Conservation (phyloP, 1,139 yeast genomes). For the Sporopachydermia cereana region DNA sequence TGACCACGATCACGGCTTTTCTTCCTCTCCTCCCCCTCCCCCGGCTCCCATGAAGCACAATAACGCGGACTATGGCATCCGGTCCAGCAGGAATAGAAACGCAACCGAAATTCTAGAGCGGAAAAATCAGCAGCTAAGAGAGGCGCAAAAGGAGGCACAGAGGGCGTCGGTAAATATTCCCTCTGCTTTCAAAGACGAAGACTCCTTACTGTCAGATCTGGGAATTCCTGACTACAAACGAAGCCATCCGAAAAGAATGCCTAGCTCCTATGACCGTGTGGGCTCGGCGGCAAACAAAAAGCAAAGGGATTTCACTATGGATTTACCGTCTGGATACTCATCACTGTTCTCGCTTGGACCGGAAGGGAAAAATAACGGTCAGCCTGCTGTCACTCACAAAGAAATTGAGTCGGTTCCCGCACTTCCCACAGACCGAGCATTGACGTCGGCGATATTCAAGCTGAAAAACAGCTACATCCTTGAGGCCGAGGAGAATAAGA, state of each 20-base stretch:
- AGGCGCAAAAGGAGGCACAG: neutral
- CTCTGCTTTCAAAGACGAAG: neutral
- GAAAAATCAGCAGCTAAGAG: conserved; percentile 1
- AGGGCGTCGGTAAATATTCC: neutral
- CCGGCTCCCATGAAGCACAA: neutral
- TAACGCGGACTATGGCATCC: neutral
- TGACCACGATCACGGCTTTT: neutral
- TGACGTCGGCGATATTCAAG: conserved; percentile 3
- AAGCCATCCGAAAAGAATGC: neutral
- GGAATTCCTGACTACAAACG: neutral
- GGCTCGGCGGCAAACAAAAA: neutral
- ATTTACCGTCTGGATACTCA: conserved; percentile 5
- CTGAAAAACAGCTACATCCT: neutral
- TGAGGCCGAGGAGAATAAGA: neutral
- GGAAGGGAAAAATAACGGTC: neutral
- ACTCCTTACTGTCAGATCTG: neutral
- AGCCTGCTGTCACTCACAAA: neutral
- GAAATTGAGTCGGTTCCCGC: conserved; percentile 2
- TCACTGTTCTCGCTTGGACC: conserved; percentile 2
- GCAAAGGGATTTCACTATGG: neutral
- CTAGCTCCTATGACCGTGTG: neutral
- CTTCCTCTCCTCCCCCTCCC: neutral
- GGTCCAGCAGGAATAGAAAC: neutral
- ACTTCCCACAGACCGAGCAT: neutral
- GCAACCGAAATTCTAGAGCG: neutral